Conservation (phyloP, 768 basidiomycete genomes). For the Tylopilus rubrobrunneus region DNA sequence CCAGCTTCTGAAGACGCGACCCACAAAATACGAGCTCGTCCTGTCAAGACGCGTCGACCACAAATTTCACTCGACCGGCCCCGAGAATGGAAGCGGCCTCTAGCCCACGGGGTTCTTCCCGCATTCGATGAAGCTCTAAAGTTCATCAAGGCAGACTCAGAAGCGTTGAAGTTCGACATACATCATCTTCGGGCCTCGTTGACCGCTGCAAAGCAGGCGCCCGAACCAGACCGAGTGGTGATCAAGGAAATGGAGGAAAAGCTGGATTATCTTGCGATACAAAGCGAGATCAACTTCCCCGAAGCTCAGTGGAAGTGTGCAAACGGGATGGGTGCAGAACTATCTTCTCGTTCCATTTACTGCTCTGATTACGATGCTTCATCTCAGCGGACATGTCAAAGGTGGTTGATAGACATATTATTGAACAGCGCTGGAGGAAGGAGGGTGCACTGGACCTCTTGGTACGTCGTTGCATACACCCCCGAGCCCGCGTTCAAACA, state of each 20-base stretch:
- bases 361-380: background rate
- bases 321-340: slow-evolving; percentile 70
- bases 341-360: background rate
- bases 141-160: slow-evolving; percentile 62
- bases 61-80: slow-evolving; percentile 49
- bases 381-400: slow-evolving; percentile 61
- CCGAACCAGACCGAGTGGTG: slow-evolving; percentile 32
- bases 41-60: slow-evolving; percentile 40
- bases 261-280: slow-evolving; percentile 64
- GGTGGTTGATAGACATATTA: slow-evolving; percentile 70
- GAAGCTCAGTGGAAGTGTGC: slow-evolving; percentile 72
- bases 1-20: slow-evolving; percentile 6
- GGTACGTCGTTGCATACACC: slow-evolving; percentile 34
- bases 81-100: slow-evolving; percentile 60
- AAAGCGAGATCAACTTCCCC: slow-evolving; percentile 83
- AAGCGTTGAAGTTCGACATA: slow-evolving; percentile 35
- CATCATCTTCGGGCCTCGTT: slow-evolving; percentile 20
- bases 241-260: slow-evolving; percentile 46
- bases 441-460: slow-evolving; percentile 81
- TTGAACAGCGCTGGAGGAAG: slow-evolving; percentile 82
- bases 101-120: slow-evolving; percentile 59
- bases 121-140: slow-evolving; percentile 84
- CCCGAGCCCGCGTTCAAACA: background rate
- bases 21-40: slow-evolving; percentile 7
- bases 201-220: slow-evolving; percentile 18